phyloP scores from a whole-genome alignment of 768 basidiomycete genomes.

The Boletales sp. region DNA sequence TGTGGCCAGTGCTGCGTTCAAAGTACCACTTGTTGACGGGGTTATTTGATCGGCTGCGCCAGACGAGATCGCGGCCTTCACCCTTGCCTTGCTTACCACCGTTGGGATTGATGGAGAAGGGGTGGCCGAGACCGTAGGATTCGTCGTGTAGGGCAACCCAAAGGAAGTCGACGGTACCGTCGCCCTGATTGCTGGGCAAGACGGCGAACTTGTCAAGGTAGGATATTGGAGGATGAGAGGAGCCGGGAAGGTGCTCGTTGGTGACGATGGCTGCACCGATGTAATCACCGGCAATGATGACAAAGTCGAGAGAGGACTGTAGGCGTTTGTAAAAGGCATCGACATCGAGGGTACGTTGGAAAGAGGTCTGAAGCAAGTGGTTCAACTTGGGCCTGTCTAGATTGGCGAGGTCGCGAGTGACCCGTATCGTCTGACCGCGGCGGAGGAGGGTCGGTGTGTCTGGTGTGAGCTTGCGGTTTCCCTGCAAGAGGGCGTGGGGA shows the following conservation, averaged over 20 bases:
- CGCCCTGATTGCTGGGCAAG: constrained; percentile 90
- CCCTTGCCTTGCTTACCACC: constrained; percentile 89
- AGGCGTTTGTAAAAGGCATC: constrained; percentile 78
- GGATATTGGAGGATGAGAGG: constrained; percentile 50
- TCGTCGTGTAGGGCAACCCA: constrained; percentile 99
- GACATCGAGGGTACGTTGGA: constrained; percentile 68
- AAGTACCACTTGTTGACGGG: constrained; percentile 99
- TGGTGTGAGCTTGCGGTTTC: constrained; percentile 77
- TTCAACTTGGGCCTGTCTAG: constrained; percentile 77
- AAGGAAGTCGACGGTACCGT: constrained; percentile 98
- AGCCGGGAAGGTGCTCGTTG: constrained; percentile 41
- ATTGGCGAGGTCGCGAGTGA: constrained; percentile 65
- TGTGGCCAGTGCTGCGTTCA: constrained; percentile 89
- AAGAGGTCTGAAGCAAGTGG: constrained; percentile 82
- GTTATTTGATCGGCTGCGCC: constrained; percentile 91
- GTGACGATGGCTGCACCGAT: constrained; percentile 94
- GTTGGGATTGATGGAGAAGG: constrained; percentile 92
- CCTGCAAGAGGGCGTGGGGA: constrained; percentile 88
- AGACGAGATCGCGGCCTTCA: constrained; percentile 91
- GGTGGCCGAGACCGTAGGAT: constrained; percentile 92
- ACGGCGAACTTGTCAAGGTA: constrained; percentile 99
- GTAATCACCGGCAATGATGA: constrained; percentile 93
- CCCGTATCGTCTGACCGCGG: constrained; percentile 81
- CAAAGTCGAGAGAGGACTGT: constrained; percentile 77
- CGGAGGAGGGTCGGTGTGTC: constrained; percentile 94